A percentile compares a stretch with the other conserved stretches of the same genome.
Evolutionary conservation across 352 stramenopile genomes (phyloP).

Genomic region (Discostella stelligera): DNA sequence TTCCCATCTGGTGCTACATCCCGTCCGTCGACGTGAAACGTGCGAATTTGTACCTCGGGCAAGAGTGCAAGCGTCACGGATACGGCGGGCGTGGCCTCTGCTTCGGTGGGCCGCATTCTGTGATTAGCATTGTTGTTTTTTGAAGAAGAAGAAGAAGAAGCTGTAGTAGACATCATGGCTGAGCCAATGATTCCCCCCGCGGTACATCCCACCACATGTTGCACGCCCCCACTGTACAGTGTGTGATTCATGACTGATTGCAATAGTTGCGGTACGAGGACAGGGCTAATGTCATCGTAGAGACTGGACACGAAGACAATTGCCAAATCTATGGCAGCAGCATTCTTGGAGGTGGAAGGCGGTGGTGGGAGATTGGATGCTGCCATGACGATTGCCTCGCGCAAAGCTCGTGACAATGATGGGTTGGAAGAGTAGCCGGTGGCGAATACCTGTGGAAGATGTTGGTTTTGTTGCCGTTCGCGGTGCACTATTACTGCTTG

Average conservation of each 20-base stretch:
- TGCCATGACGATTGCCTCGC: conserved; percentile 54
- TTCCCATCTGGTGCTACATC: conserved; percentile 70
- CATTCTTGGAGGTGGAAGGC: conserved; percentile 8
- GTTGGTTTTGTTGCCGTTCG: not conserved
- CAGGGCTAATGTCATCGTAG: conserved; percentile 52
- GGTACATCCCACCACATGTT: conserved; percentile 69
- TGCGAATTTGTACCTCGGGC: conserved; percentile 58
- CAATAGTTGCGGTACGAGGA: not conserved
- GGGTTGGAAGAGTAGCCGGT: conserved; percentile 63
- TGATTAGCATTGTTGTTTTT: not conserved
- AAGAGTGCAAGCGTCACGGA: conserved; percentile 67
- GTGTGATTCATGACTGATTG: not conserved
- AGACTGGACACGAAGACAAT: conserved; percentile 60
- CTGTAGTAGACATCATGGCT: not conserved
- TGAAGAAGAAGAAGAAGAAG: not conserved
- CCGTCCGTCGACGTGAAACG: conserved; percentile 56
- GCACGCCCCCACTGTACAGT: conserved; percentile 21
- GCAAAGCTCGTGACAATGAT: conserved; percentile 49
- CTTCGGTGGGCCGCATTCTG: conserved; percentile 57
- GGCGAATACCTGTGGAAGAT: conserved; percentile 55
- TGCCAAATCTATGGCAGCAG: conserved; percentile 56
- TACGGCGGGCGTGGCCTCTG: conserved; percentile 63
- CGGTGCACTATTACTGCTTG: too few relatives aligned
- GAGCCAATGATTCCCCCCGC: conserved; percentile 66
- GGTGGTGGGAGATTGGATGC: conserved; percentile 11